Evolutionary conservation across 176 grass and related monocot species (phyloP).

Genomic region (Aegilops longissima): DNA sequence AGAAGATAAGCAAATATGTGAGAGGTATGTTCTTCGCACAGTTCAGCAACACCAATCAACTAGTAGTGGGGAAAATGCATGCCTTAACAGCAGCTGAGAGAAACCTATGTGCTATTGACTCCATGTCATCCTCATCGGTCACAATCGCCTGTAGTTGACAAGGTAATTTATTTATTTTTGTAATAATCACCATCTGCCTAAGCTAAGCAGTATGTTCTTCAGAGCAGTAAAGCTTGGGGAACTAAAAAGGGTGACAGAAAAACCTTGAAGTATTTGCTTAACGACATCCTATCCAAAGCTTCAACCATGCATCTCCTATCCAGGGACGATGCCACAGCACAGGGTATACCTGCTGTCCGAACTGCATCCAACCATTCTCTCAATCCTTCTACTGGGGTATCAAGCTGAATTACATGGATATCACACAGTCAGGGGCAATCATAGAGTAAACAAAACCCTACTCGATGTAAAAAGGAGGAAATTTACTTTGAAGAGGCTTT

Average conservation of each 20-base stretch:
- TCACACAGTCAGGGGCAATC: neutral
- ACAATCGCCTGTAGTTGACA: conserved; percentile 65
- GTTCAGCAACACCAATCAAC: neutral
- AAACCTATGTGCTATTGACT: conserved; percentile 95
- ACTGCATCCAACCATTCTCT: conserved; percentile 94
- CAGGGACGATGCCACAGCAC: conserved; percentile 78
- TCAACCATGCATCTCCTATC: conserved; percentile 84
- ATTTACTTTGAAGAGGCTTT: conserved; percentile 81
- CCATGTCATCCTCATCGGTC: conserved; percentile 92
- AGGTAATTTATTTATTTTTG: too few species aligned
- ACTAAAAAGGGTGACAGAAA: neutral
- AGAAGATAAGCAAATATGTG: neutral
- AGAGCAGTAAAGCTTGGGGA: conserved; percentile 15
- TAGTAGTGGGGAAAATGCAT: conserved; percentile 11
- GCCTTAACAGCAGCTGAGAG: conserved; percentile 94
- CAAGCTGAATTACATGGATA: conserved; percentile 52
- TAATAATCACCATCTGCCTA: neutral
- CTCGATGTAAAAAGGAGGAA: neutral
- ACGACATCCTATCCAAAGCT: conserved; percentile 71
- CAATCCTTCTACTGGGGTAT: conserved; percentile 75
- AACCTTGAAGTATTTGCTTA: conserved; percentile 95
- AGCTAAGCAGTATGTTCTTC: neutral
- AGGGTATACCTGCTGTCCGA: conserved; percentile 81
- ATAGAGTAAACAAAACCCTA: neutral
- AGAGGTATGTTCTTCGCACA: neutral